Base-by-base conservation (phyloP, 768 basidiomycete species). In the Leucogyrophana mollusca region DNA sequence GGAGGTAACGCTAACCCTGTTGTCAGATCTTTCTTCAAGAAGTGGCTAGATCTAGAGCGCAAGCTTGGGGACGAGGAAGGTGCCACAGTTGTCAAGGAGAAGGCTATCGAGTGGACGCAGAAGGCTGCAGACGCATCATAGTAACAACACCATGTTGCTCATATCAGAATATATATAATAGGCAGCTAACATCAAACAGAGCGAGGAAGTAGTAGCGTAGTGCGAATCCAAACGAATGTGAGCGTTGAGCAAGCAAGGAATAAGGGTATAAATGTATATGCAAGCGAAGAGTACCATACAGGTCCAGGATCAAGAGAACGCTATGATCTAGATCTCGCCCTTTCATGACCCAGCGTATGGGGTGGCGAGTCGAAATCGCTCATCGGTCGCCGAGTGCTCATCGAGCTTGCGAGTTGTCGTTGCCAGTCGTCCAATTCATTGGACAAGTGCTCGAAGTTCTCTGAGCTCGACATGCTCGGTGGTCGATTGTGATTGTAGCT, bases 21-120 rank as follows among this genome's bases (percentile, higher is more conserved):
- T 22, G 39, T 10, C 47, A 94, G 91, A 69, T 81, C 85, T 22
- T 86, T 97, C 67, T 98, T 99, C 80, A 99, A 99, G 70, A 97
- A 97, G 66, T 96, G 94, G 91, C 73, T 98, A 24, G 85, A 85
- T 49, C 67, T 96, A 32, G 96, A 98, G 65, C 82, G 80, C 55
- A 79, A 82, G 54, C 69, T 94, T 48, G 96, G 95, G 4, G 90
- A 96, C 56, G 90, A 88, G 49, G 84, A 85, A 34, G 93, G 94
- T 16, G 84, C 80, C 21, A 77, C 79, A 23, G 61, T 63, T 37
- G 94, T 96, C 37, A 99, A 97, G 72, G 73, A 80, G 54, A 90
- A 87, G 62, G 96, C 96, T 10, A 70, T 93, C 34, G 93, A 91
- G 65, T 99, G 93, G 93, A 90, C 90, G 50, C 86, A 82, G 62